These are phyloP conservation scores for Komagataella kurtzmanii DNA, from an alignment of 805 yeast genomes.

Conservation along the genomic window DNA sequence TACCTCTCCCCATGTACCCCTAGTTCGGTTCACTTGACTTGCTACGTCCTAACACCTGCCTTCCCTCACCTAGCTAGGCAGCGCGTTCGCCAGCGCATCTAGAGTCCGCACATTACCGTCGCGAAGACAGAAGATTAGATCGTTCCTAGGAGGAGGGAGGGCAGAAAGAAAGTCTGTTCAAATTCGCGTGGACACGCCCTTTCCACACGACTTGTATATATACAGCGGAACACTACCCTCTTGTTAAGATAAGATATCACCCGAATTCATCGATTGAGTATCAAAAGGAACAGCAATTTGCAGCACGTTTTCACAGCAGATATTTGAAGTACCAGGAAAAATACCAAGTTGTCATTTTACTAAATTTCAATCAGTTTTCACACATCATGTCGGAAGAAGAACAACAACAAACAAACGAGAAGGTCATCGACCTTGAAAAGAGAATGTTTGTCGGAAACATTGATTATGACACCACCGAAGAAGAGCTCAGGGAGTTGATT, in stretches of 20 bases:
- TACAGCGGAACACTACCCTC: neutral
- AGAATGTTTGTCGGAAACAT: slow-evolving; percentile 33
- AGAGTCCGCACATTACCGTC: neutral
- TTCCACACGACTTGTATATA: neutral
- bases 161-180: neutral
- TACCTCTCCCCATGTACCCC: neutral
- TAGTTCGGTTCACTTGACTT: no score
- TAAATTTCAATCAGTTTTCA: neutral
- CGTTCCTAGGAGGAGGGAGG: neutral
- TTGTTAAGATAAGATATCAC: neutral
- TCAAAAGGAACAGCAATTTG: neutral
- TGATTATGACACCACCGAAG: slow-evolving; percentile 28
- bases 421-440: slow-evolving; percentile 21
- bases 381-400: slow-evolving; percentile 3
- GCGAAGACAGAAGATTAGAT: neutral
- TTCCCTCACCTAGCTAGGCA: neutral
- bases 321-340: neutral
- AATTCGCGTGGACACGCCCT: neutral
- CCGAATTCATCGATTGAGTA: neutral
- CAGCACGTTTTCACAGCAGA: neutral
- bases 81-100: neutral
- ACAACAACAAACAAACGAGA: slow-evolving; percentile 4
- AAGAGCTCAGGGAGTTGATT: slow-evolving; percentile 26
- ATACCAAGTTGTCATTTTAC: neutral
- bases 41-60: neutral